Base-by-base conservation (phyloP, 331 rosid species). In the Pyrus hybrid region DNA sequence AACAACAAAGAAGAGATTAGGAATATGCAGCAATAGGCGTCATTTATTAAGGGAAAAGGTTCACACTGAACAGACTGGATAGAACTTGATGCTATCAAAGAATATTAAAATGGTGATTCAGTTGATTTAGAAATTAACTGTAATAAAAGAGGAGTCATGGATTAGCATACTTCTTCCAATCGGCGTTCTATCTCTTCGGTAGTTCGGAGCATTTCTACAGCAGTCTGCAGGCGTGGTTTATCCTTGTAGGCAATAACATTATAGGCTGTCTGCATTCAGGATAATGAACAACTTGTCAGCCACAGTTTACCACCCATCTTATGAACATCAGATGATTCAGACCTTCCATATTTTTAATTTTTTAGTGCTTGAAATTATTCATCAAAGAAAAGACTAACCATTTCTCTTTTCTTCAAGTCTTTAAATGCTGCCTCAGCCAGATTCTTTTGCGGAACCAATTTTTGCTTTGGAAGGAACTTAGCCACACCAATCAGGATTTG, bases 371-470 rank as follows among this genome's bases (percentile, higher is more conserved):
- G 13, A 63, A 35, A 76, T 41, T 25, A 74, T 9, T 51, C 30
- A 35, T 58, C 13, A 23, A 14, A 47, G 17, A 69, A 33, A 63
- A 78, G 37, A 70, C 75, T 66, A 41, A 91, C 98, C 97, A 67
- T 76, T 68, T 88, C 86, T 84, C 82, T 92, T 69, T 94, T 84
- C 72, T 83, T 88, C 75, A 67, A 32, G 5, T 87, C 99, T 79
- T 86, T 94, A 86, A 92, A 94, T 53, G 93, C 97, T 61, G 87
- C 93, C 58, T 90, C 96, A 5, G 97, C 96, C 83, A 94, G 77
- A 84, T 89, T 88, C 86, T 86, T 87, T 57, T 85, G 86, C 1
- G 99, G 99, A 82, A 94, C 99, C 68, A 94, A 73, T 88, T 94
- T 92, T 67, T 71, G 33, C 89, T 77, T 92, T 18, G 99, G 99